phyloP scores from a whole-genome alignment of 495 filamentous ascomycete species.

The Friedmanniomyces simplex region DNA sequence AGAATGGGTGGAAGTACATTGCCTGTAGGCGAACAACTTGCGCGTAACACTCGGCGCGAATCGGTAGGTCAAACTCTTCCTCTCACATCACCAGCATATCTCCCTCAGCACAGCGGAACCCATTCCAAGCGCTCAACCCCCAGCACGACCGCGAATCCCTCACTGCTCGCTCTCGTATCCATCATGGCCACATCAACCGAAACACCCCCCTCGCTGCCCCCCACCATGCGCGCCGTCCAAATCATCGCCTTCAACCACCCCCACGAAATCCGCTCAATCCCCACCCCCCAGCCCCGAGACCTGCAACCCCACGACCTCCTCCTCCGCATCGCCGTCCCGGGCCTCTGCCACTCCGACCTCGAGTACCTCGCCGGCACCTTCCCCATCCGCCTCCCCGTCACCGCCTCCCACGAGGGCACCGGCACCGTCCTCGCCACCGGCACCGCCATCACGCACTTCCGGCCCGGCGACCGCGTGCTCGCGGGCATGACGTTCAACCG shows the following conservation, averaged over 20 bases:
- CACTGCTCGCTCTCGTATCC: too few relatives aligned
- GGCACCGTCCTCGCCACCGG: constrained; percentile 44
- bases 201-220: background rate
- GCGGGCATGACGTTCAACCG: constrained; percentile 35
- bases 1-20: background rate
- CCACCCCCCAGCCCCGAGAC: constrained; percentile 32
- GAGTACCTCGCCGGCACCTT: constrained; percentile 39
- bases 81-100: too few relatives aligned
- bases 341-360: constrained; percentile 51
- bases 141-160: too few relatives aligned
- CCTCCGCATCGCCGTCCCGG: constrained; percentile 46
- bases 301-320: constrained; percentile 43
- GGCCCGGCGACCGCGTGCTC: constrained; percentile 41
- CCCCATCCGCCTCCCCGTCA: constrained; percentile 37
- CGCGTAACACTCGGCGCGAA: too few relatives aligned
- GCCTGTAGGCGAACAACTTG: background rate
- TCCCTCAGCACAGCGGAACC: too few relatives aligned
- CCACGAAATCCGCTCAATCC: constrained; percentile 38
- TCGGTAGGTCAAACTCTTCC: too few relatives aligned
- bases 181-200: background rate
- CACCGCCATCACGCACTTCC: constrained; percentile 26
- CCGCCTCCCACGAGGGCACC: constrained; percentile 47
- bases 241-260: constrained; percentile 34
- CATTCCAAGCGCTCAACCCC: too few relatives aligned
- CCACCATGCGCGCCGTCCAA: background rate